A percentile compares a stretch with the other conserved stretches of the same genome.
Conservation (phyloP, 164 flowering plant genomes). For the Akebia trifoliata region DNA sequence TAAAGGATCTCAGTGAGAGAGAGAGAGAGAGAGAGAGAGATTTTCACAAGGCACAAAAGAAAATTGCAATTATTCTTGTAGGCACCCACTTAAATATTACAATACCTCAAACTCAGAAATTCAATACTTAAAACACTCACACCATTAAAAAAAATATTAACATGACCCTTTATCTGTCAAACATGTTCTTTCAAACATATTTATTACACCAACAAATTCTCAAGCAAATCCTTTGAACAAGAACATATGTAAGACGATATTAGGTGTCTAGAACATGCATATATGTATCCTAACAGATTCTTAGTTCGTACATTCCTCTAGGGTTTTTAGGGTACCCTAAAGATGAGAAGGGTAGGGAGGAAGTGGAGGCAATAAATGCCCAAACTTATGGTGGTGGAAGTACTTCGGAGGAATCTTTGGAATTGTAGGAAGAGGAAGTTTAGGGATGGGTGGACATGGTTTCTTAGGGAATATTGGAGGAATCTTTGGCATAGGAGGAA, state of each 20-base stretch:
- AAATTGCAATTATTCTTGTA: no score
- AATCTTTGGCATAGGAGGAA: constrained; percentile 18
- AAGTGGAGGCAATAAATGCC: constrained; percentile 19
- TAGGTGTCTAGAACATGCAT: not conserved
- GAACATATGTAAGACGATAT: not conserved
- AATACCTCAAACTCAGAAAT: no score
- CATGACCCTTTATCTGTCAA: no score
- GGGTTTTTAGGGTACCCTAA: not conserved
- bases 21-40: no score
- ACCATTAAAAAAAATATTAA: no score
- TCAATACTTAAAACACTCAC: no score
- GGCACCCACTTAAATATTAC: no score
- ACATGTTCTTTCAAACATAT: no score
- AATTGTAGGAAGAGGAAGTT: constrained; percentile 10
- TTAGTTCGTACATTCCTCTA: not conserved
- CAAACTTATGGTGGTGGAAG: constrained; percentile 16
- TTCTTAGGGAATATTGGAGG: constrained; percentile 19
- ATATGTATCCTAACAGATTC: not conserved
- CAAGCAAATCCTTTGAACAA: not conserved
- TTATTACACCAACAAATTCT: not conserved
- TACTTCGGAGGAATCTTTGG: constrained; percentile 17
- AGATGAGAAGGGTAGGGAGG: constrained; percentile 14
- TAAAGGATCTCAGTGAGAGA: no score
- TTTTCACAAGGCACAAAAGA: no score
- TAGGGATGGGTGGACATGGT: constrained; percentile 18